Conservation (phyloP, 176 grass and related monocot genomes). For the Aegilops longissima region DNA sequence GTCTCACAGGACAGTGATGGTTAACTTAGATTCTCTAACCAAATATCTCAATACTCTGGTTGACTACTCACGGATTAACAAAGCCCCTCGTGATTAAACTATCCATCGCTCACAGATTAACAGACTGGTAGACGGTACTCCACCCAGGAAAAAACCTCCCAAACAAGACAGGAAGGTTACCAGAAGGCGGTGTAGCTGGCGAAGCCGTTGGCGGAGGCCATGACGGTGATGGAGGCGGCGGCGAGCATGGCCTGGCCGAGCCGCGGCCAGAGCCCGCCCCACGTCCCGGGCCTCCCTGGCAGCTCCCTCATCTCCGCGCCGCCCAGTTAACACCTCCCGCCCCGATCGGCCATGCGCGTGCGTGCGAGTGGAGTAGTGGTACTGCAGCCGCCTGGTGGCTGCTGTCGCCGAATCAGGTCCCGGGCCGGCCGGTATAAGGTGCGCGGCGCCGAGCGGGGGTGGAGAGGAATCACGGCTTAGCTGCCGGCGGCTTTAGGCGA, state of each 20-base stretch:
- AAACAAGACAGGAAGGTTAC: constrained; percentile 13
- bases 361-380: too few species aligned
- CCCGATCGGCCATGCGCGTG: too few species aligned
- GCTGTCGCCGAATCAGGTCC: too few species aligned
- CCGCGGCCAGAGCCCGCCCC: constrained; percentile 77
- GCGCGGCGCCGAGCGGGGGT: too few species aligned
- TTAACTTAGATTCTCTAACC: not conserved
- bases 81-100: not conserved
- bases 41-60: not conserved
- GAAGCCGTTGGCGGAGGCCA: constrained; percentile 2
- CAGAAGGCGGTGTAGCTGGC: too few species aligned
- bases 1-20: not conserved
- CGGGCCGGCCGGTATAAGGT: too few species aligned
- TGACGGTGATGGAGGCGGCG: constrained; percentile 66
- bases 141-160: not conserved
- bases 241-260: constrained; percentile 71
- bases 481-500: too few species aligned
- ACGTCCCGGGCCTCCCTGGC: constrained; percentile 76
- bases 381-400: too few species aligned
- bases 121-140: not conserved
- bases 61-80: not conserved
- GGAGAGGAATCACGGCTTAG: too few species aligned
- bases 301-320: constrained; percentile 15
- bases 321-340: too few species aligned
- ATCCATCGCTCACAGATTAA: not conserved